Evolutionary conservation across 2,329 filamentous ascomycete genomes (phyloP).

Genomic region (Sclerotinia subarctica): DNA sequence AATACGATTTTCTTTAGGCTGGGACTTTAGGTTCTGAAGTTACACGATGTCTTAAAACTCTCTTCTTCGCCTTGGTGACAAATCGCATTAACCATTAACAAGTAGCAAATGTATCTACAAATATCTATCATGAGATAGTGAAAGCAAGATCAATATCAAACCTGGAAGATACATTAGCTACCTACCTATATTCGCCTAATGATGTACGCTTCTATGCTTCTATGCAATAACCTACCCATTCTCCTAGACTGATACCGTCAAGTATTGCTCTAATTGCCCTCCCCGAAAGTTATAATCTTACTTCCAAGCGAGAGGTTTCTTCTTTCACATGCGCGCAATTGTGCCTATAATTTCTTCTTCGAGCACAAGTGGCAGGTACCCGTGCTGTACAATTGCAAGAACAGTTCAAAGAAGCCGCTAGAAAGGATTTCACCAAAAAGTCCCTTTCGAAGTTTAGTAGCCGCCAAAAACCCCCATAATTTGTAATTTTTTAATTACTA

Average conservation of each 20-base stretch:
- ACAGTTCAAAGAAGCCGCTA: background rate
- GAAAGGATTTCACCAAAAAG: background rate
- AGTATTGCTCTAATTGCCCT: background rate
- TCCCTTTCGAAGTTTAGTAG: background rate
- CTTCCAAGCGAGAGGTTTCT: background rate
- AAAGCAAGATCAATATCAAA: background rate
- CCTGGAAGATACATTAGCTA: background rate
- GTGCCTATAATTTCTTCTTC: background rate
- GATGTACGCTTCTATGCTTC: background rate
- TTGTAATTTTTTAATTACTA: background rate
- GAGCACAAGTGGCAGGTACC: background rate
- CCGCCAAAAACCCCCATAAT: background rate
- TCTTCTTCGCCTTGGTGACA: constrained; percentile 4
- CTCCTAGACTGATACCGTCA: background rate
- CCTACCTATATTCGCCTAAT: background rate
- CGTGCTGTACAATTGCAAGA: background rate
- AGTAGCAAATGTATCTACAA: background rate
- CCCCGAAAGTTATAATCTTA: background rate
- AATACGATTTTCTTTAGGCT: constrained; percentile 1
- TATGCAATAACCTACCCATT: background rate
- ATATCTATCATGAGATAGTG: constrained; percentile 14
- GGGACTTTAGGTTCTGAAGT: constrained; percentile 6
- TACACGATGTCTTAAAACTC: constrained; percentile 14
- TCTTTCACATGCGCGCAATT: background rate
- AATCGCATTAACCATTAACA: constrained; percentile 7